Conservation (phyloP, 2,329 filamentous ascomycete species). For the Zelopaecilomyces penicillatus region DNA sequence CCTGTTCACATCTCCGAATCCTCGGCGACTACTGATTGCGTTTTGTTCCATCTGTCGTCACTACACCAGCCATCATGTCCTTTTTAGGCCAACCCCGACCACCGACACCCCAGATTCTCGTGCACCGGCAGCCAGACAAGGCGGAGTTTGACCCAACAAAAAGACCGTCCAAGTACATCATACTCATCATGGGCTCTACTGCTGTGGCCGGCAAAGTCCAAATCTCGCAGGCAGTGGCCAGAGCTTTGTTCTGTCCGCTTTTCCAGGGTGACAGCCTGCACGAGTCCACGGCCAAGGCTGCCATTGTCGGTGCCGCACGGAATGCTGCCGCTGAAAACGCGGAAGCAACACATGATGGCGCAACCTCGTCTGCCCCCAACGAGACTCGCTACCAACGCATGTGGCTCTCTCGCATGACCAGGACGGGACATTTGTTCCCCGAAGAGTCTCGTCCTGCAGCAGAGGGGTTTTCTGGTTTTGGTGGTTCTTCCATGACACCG, state of each 20-base stretch:
- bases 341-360: not conserved
- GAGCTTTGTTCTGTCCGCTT: slow-evolving; percentile 17
- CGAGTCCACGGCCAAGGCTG: slow-evolving; percentile 20
- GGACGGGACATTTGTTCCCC: slow-evolving; percentile 22
- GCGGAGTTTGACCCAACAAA: not conserved
- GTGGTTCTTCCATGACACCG: slow-evolving; percentile 9
- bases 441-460: slow-evolving; percentile 22
- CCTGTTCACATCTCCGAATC: too few relatives aligned
- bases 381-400: slow-evolving; percentile 21
- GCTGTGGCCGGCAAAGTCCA: slow-evolving; percentile 20
- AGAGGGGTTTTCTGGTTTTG: slow-evolving; percentile 22
- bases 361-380: slow-evolving; percentile 8
- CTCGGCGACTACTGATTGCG: too few relatives aligned
- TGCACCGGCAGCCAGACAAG: not conserved
- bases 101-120: not conserved
- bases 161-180: slow-evolving; percentile 17
- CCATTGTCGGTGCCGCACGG: slow-evolving; percentile 12
- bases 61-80: not conserved
- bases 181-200: slow-evolving; percentile 19
- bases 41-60: too few relatives aligned
- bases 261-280: slow-evolving; percentile 23
- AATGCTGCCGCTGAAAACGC: not conserved
- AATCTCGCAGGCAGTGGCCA: slow-evolving; percentile 18
- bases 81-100: not conserved
- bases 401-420: slow-evolving; percentile 24